Evolutionary conservation across 192 early-diverging fungal species (phyloP).

Genomic region (Kappamyces sp.): DNA sequence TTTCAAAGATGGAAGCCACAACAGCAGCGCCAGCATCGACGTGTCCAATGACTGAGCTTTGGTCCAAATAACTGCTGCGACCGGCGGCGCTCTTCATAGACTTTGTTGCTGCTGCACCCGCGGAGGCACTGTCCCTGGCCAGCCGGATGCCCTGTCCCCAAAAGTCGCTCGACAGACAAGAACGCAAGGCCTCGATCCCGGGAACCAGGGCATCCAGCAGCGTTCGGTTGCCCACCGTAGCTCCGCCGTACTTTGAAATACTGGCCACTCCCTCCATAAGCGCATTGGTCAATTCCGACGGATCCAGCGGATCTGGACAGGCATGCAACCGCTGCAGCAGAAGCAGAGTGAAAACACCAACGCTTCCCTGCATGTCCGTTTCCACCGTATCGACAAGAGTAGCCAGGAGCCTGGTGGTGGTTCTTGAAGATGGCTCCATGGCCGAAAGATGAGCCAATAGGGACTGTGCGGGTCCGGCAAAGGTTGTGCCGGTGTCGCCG

Average conservation of each 20-base stretch:
- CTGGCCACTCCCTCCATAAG: not conserved
- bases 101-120: not conserved
- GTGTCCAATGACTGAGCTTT: not conserved
- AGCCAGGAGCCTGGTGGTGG: constrained; percentile 25
- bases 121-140: not conserved
- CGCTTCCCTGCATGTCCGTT: constrained; percentile 70
- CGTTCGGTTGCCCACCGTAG: not conserved
- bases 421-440: not conserved
- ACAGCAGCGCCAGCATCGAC: too few species aligned
- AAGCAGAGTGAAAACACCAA: constrained; percentile 70
- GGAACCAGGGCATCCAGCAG: not conserved
- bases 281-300: not conserved
- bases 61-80: too few species aligned
- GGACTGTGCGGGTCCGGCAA: constrained; percentile 57
- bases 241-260: not conserved
- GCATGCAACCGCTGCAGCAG: constrained; percentile 2
- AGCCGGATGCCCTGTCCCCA: not conserved
- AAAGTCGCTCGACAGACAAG: too few species aligned
- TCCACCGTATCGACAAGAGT: constrained; percentile 64
- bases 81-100: not conserved
- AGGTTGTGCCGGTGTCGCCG: constrained; percentile 75
- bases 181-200: not conserved
- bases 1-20: too few species aligned
- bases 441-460: constrained; percentile 13
- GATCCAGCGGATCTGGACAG: not conserved